Evolutionary conservation across 345 rosid species (phyloP).

Genomic region (Trapa incisa): DNA sequence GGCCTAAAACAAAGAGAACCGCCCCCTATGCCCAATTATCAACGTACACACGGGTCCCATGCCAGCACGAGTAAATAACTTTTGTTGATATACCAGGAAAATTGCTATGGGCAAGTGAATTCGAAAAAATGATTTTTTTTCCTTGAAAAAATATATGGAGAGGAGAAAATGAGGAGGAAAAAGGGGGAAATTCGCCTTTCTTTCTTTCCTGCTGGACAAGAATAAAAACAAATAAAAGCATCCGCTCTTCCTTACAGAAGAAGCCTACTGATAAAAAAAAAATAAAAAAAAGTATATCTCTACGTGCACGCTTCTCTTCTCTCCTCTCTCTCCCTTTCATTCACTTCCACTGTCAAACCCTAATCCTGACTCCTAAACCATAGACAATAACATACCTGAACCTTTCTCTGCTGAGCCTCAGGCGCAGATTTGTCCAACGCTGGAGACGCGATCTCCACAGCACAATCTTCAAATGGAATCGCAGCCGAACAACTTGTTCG

Average conservation of each 20-base stretch:
- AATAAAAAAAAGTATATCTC: not conserved
- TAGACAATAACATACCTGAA: not conserved
- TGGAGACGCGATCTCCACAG: not conserved
- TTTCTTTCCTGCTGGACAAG: too few relatives aligned
- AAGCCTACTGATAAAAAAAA: not conserved
- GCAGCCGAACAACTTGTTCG: constrained; percentile 57
- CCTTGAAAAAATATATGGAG: too few relatives aligned
- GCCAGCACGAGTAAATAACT: too few relatives aligned
- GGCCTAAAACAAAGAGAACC: too few relatives aligned
- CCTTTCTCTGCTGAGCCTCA: not conserved
- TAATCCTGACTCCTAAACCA: constrained; percentile 4
- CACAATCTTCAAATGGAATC: constrained; percentile 42
- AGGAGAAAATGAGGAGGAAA: too few relatives aligned
- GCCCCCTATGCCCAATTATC: too few relatives aligned
- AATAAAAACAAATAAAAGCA: too few relatives aligned
- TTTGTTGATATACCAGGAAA: too few relatives aligned
- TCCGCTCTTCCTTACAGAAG: not conserved
- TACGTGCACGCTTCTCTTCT: not conserved
- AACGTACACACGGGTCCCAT: too few relatives aligned
- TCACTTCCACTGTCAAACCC: constrained; percentile 8
- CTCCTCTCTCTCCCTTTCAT: not conserved
- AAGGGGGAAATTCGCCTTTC: too few relatives aligned
- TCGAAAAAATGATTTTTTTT: too few relatives aligned
- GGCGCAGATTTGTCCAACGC: constrained; percentile 17
- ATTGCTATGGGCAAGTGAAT: too few relatives aligned